Evolutionary conservation across 805 yeast species (phyloP), one percentile per base, ranked within the genome.

Genomic region (Pichia nanzhaoensis): DNA sequence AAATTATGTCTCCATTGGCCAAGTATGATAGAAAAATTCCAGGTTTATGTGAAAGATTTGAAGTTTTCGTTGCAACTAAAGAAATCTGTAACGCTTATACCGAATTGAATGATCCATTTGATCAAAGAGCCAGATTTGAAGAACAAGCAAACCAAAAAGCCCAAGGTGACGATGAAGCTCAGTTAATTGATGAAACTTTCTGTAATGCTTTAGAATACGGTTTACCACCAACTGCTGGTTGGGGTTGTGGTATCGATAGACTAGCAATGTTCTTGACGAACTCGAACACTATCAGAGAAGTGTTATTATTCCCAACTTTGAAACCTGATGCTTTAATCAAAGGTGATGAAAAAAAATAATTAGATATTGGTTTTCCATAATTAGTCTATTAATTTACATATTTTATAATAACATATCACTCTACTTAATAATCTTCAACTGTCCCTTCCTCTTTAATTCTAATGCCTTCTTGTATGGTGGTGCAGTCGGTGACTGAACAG

Each of bases 161-260:
- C 55, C 96, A 88, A 70, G 99, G 99, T 75, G 99, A 91, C 64
- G 99, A 91, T 63, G 99, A 93, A 74, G 99, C 96, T 51, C 98
- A 91, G 75, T 64, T 89, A 68, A 77, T 93, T 53, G 99, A 91
- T 67, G 99, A 91, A 74, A 84, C 86, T 53, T 91, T 91, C 90
- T 84, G 95, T 75, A 86, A 90, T 60, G 97, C 99, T 55, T 78
- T 91, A 61, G 99, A 91, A 74, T 91, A 88, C 68, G 99, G 98
- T 70, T 78, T 91, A 61, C 99, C 99, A 49, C 99, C 99, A 60
- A 93, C 98, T 58, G 98, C 95, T 68, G 99, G 99, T 57, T 91
- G 98, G 98, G 99, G 99, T 59, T 84, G 95, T 72, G 99, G 99
- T 78, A 90, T 91, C 57, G 99, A 91, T 71, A 84, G 99, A 76